Percentiles rank a stretch among this genome's conserved stretches.
Conservation (phyloP, 108 stramenopile species). For the Mayamaea pseudoterrestris region DNA sequence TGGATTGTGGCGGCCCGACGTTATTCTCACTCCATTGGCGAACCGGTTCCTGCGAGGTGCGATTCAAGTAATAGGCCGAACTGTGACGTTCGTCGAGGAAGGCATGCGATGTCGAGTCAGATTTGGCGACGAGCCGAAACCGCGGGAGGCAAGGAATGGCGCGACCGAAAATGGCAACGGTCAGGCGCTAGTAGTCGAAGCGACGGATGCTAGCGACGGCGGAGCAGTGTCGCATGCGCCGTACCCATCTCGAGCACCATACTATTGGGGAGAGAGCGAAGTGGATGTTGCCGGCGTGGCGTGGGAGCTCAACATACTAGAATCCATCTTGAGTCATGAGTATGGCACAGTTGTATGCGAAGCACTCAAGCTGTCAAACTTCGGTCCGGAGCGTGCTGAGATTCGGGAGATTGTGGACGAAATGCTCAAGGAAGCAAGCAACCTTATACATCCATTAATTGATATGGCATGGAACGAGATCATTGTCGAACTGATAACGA, state of each 20-base stretch:
- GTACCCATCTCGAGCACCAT: constrained; percentile 19
- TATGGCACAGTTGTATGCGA: constrained; percentile 35
- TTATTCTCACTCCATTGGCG: constrained; percentile 59
- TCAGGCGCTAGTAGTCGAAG: neutral
- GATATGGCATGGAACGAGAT: constrained; percentile 59
- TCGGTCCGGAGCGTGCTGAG: constrained; percentile 11
- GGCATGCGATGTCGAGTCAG: constrained; percentile 60
- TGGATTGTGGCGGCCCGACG: constrained; percentile 49
- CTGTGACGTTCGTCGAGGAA: constrained; percentile 57
- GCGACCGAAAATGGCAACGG: constrained; percentile 4
- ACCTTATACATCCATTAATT: constrained; percentile 52
- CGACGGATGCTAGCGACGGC: neutral
- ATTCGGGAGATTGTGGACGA: constrained; percentile 36
- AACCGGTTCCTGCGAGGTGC: constrained; percentile 71
- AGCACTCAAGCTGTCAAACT: constrained; percentile 25
- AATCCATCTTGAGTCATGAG: constrained; percentile 46
- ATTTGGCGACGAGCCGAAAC: constrained; percentile 36
- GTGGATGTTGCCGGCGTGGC: constrained; percentile 72
- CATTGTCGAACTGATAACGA: constrained; percentile 58
- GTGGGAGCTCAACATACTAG: constrained; percentile 77
- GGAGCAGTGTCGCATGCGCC: neutral
- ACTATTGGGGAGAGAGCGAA: constrained; percentile 62
- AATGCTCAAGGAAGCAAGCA: constrained; percentile 50
- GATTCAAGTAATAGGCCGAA: constrained; percentile 62
- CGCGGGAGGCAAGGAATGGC: constrained; percentile 10